Evolutionary conservation across 208 protist species (phyloP).

Genomic region (Leishmania tropica): DNA sequence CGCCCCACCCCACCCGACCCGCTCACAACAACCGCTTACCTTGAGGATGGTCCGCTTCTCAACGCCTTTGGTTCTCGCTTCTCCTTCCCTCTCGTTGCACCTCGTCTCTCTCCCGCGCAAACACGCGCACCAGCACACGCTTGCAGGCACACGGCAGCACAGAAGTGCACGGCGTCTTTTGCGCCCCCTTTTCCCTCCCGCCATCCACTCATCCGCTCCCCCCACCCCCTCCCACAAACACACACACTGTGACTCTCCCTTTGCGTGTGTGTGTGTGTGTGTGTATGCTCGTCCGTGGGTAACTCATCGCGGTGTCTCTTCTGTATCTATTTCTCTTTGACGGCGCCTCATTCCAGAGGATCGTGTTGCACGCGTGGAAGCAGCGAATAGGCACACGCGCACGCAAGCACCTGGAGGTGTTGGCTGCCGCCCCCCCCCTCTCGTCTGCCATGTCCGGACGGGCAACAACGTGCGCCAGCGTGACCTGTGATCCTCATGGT

Average conservation of each 20-base stretch:
- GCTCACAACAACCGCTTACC: background rate
- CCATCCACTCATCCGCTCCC: background rate
- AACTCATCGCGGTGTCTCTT: background rate
- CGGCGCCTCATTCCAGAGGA: background rate
- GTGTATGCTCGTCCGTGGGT: slow-evolving; percentile 3
- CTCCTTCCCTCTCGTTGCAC: background rate
- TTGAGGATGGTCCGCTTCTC: background rate
- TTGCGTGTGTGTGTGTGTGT: background rate
- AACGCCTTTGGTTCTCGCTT: background rate
- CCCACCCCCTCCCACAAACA: background rate
- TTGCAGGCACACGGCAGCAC: background rate
- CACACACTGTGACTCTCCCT: background rate
- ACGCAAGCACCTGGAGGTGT: background rate
- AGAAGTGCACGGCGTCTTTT: background rate
- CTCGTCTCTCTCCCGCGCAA: background rate
- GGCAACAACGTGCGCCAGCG: background rate
- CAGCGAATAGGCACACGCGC: background rate
- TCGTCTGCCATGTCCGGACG: background rate
- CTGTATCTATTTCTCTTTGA: background rate
- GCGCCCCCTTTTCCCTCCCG: background rate
- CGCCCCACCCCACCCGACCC: background rate
- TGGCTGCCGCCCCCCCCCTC: background rate
- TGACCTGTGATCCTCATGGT: background rate
- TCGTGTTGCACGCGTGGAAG: background rate
- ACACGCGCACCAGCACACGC: background rate